Percentiles rank a stretch among this genome's conserved stretches.
These are phyloP conservation scores for Setaria viridis DNA, from an alignment of 202 grass and related monocot genomes.

Conservation along the genomic window DNA sequence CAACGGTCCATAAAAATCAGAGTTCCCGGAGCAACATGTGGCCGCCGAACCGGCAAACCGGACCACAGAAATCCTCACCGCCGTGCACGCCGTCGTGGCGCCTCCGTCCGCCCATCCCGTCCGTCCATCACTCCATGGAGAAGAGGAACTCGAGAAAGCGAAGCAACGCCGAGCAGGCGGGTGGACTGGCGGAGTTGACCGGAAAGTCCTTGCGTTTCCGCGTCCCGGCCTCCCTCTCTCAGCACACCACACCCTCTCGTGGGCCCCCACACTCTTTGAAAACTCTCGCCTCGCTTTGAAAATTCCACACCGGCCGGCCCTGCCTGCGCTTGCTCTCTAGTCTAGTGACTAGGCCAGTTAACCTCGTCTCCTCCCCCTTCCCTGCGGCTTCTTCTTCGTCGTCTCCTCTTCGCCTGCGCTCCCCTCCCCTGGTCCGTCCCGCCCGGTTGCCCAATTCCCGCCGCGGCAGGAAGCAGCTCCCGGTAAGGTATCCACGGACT, in stretches of 20 bases:
- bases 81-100: slow-evolving; percentile 27
- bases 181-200: slow-evolving; percentile 50
- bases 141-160: too few species aligned
- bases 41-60: too few species aligned
- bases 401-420: not conserved
- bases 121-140: not conserved
- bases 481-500: slow-evolving; percentile 16
- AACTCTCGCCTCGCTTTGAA: slow-evolving; percentile 42
- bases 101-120: not conserved
- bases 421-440: not conserved
- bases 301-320: slow-evolving; percentile 13
- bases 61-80: not conserved
- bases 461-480: not conserved
- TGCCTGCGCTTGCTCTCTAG: not conserved
- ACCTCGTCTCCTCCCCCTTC: not conserved
- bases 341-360: not conserved
- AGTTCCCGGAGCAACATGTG: too few species aligned
- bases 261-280: slow-evolving; percentile 42
- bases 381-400: not conserved
- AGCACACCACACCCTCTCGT: not conserved
- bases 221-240: slow-evolving; percentile 12
- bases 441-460: not conserved
- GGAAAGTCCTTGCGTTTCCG: slow-evolving; percentile 43
- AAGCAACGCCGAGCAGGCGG: not conserved
- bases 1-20: too few species aligned